Conservation (phyloP, 306 rosid genomes). For the Pyrus betulifolia region DNA sequence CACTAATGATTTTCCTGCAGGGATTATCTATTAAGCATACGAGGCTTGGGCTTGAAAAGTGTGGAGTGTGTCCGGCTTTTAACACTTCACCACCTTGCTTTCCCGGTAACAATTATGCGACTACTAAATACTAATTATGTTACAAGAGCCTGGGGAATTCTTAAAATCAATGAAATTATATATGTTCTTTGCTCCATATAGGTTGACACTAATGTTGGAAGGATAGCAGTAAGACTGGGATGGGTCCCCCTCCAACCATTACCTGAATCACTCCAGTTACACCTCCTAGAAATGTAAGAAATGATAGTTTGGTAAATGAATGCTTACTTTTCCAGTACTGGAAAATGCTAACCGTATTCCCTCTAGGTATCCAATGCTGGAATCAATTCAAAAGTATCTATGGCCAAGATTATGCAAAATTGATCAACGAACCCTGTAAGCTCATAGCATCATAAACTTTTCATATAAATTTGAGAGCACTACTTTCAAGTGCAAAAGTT, state of each 20-base stretch:
- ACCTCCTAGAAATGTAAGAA: constrained; percentile 79
- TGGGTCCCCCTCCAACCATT: constrained; percentile 98
- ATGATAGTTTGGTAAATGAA: constrained; percentile 3
- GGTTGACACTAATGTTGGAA: constrained; percentile 99
- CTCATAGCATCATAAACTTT: constrained; percentile 12
- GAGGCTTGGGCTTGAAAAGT: constrained; percentile 88
- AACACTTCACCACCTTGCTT: constrained; percentile 91
- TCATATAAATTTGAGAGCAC: background rate
- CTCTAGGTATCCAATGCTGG: constrained; percentile 84
- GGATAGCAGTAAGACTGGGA: constrained; percentile 96
- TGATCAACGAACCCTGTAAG: constrained; percentile 84
- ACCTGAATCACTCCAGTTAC: constrained; percentile 83
- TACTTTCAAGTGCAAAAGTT: background rate
- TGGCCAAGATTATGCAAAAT: constrained; percentile 99
- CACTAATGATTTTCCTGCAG: constrained; percentile 33
- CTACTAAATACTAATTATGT: background rate
- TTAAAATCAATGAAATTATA: constrained; percentile 17
- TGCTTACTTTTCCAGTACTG: background rate
- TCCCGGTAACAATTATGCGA: constrained; percentile 65
- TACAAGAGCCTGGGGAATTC: constrained; percentile 7
- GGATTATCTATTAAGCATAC: constrained; percentile 75
- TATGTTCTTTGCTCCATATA: constrained; percentile 17
- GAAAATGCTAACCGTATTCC: constrained; percentile 27
- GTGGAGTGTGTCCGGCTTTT: constrained; percentile 93
- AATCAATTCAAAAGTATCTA: constrained; percentile 81